These are phyloP conservation scores for Pycnococcus provasolii DNA, from an alignment of 139 green algal genomes.

Conservation along the genomic window DNA sequence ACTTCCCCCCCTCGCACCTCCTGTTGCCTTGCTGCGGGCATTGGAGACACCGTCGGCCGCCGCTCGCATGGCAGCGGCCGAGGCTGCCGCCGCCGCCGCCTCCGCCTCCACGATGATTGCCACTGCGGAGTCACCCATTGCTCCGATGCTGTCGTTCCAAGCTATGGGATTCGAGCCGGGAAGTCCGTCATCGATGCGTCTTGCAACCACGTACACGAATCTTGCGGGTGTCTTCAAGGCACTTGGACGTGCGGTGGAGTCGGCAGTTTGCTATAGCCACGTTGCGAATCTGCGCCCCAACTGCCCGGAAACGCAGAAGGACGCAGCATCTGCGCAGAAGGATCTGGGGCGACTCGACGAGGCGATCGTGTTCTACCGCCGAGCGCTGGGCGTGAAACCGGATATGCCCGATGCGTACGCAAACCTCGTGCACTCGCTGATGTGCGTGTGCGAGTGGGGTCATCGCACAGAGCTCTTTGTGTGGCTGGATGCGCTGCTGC, in stretches of 20 bases:
- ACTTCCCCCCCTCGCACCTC: no score
- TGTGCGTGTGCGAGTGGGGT: constrained; percentile 74
- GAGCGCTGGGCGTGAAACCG: constrained; percentile 56
- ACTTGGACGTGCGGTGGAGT: constrained; percentile 51
- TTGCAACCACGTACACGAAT: constrained; percentile 37
- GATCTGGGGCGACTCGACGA: constrained; percentile 41
- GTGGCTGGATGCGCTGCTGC: constrained; percentile 43
- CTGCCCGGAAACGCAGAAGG: constrained; percentile 16
- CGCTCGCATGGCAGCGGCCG: no score
- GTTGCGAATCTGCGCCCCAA: constrained; percentile 47
- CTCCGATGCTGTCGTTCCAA: no score
- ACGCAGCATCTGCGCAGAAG: background rate
- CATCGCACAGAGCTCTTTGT: constrained; percentile 52
- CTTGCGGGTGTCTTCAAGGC: constrained; percentile 68
- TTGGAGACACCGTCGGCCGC: no score
- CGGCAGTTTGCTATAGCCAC: constrained; percentile 54
- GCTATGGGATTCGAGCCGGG: background rate
- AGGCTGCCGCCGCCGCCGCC: no score
- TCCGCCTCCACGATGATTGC: no score
- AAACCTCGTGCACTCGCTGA: constrained; percentile 70
- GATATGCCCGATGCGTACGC: constrained; percentile 50
- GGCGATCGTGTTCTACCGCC: constrained; percentile 69
- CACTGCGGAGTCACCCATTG: no score
- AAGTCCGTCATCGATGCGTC: constrained; percentile 15
- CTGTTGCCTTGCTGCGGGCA: no score